Evolutionary conservation across 169 alveolate species (phyloP).

Genomic region (Eimeria mitis): DNA sequence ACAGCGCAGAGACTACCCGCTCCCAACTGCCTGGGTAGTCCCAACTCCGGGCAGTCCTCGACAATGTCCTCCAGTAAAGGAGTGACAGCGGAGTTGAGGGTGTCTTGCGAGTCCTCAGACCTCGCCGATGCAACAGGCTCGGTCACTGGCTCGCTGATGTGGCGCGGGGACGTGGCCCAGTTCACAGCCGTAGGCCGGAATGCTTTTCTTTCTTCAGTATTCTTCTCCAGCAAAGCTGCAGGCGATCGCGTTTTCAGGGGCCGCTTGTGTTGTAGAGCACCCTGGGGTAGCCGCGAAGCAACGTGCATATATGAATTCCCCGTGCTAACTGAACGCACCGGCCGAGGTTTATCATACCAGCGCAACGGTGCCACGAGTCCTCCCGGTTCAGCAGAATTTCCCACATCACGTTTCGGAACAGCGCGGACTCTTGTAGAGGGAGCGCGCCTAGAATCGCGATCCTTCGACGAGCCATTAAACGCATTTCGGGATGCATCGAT

Average conservation of each 20-base stretch:
- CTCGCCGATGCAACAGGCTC: conserved; percentile 59
- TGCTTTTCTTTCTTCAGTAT: neutral
- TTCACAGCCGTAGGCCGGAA: neutral
- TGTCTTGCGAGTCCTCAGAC: conserved; percentile 32
- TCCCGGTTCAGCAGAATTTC: conserved; percentile 20
- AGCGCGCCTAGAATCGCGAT: neutral
- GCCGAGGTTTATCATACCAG: conserved; percentile 56
- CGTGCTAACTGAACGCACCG: conserved; percentile 43
- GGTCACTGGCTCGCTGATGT: neutral
- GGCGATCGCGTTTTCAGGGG: neutral
- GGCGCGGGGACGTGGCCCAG: neutral
- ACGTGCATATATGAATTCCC: conserved; percentile 50
- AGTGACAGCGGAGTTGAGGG: neutral
- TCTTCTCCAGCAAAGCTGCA: conserved; percentile 5
- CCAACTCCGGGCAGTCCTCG: neutral
- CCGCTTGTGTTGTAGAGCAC: conserved; percentile 49
- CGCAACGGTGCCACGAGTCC: neutral
- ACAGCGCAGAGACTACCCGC: neutral
- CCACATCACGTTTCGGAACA: neutral
- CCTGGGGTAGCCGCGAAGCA: conserved; percentile 68
- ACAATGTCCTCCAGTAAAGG: neutral
- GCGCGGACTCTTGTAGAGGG: neutral
- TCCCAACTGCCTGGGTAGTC: neutral
- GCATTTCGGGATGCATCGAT: conserved; percentile 11
- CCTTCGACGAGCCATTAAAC: neutral